phyloP scores from a whole-genome alignment of 495 filamentous ascomycete species.

The Xylaria nigripes region DNA sequence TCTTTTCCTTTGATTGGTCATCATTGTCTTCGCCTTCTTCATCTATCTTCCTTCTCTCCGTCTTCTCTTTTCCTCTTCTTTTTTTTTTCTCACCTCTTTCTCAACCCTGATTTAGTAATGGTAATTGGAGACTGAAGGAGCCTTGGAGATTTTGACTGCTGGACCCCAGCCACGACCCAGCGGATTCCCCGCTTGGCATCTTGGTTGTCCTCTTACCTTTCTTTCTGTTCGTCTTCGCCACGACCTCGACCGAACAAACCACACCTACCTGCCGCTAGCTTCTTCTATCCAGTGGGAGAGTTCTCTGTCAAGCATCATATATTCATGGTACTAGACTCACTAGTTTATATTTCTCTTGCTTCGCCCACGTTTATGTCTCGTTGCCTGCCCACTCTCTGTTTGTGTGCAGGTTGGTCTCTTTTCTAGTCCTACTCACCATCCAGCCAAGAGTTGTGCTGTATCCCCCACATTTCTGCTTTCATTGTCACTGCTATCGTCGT shows the following conservation, averaged over 20 bases:
- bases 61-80: background rate
- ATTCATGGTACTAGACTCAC: no score
- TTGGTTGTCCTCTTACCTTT: background rate
- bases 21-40: background rate
- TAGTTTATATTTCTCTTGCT: background rate
- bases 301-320: no score
- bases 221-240: background rate
- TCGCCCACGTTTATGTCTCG: background rate
- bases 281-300: no score
- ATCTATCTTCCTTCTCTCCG: background rate
- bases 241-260: background rate
- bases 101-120: background rate
- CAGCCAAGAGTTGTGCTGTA: background rate
- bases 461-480: background rate
- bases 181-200: slow-evolving; percentile 1
- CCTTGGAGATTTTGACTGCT: slow-evolving; percentile 10
- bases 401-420: background rate
- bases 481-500: background rate
- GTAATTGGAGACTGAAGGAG: slow-evolving; percentile 1
- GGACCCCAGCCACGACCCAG: slow-evolving; percentile 10
- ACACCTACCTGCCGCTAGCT: background rate
- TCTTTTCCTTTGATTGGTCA: background rate
- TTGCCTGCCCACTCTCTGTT: background rate
- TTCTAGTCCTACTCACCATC: background rate
- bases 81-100: background rate